phyloP scores from a whole-genome alignment of 768 basidiomycete species.

The Boletus fagicola region DNA sequence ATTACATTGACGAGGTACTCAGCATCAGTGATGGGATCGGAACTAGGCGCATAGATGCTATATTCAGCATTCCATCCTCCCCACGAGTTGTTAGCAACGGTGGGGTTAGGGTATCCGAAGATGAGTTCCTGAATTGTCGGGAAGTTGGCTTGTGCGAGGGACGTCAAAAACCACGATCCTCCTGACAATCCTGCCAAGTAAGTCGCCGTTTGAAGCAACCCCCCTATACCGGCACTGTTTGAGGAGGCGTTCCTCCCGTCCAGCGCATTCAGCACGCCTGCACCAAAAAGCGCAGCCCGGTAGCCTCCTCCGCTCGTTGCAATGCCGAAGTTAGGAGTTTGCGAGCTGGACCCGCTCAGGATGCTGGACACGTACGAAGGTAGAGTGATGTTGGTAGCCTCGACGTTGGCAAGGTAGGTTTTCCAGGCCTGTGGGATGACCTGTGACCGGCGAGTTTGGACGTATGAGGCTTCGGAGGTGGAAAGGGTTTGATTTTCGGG shows the following conservation, averaged over 20 bases:
- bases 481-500: conserved; percentile 35
- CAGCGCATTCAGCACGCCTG: conserved; percentile 48
- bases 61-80: conserved; percentile 36
- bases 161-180: conserved; percentile 39
- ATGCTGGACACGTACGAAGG: conserved; percentile 38
- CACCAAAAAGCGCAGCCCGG: conserved; percentile 54
- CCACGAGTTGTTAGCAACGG: conserved; percentile 23
- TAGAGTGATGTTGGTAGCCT: conserved; percentile 28
- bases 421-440: conserved; percentile 42
- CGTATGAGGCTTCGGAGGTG: conserved; percentile 36
- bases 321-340: conserved; percentile 43
- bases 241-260: conserved; percentile 49
- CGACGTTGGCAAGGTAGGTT: conserved; percentile 39
- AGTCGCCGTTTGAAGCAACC: conserved; percentile 50
- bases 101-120: conserved; percentile 30
- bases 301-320: conserved; percentile 58
- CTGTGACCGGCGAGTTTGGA: conserved; percentile 32
- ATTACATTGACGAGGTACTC: conserved; percentile 22
- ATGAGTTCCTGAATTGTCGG: conserved; percentile 39
- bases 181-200: conserved; percentile 55
- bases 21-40: conserved; percentile 11
- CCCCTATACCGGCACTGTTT: conserved; percentile 42
- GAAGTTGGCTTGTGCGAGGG: conserved; percentile 42
- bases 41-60: conserved; percentile 20
- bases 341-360: conserved; percentile 16